A percentile compares a stretch with the other conserved stretches of the same genome.
These are phyloP conservation scores for Lipomyces sp. DNA, from an alignment of 805 yeast genomes.

Conservation along the genomic window DNA sequence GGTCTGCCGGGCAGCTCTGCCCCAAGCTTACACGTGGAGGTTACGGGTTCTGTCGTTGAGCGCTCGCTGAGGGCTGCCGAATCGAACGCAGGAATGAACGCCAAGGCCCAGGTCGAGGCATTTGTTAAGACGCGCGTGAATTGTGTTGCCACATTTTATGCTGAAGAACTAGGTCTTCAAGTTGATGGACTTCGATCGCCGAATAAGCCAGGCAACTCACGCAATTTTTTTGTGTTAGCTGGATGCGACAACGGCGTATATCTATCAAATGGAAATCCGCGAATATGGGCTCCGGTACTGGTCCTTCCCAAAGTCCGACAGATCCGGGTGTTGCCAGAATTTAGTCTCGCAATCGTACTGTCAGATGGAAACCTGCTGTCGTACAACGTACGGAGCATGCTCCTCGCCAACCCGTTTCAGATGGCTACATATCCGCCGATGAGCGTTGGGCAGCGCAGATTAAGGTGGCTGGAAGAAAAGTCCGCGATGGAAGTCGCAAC, in stretches of 20 bases:
- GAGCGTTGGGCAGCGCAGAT: neutral
- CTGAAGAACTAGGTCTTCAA: constrained; percentile 44
- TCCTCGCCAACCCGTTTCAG: constrained; percentile 31
- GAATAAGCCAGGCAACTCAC: constrained; percentile 10
- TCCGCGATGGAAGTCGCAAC: constrained; percentile 1
- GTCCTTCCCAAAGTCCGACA: constrained; percentile 53
- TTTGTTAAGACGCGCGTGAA: constrained; percentile 38
- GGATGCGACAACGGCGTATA: constrained; percentile 68
- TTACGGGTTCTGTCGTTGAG: constrained; percentile 39
- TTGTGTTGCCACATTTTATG: constrained; percentile 48
- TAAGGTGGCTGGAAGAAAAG: constrained; percentile 6
- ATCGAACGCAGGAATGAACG: constrained; percentile 8
- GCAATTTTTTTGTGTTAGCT: constrained; percentile 40
- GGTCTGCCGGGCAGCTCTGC: constrained; percentile 55
- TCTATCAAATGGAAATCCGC: constrained; percentile 41
- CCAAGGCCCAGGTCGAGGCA: constrained; percentile 29
- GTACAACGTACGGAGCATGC: constrained; percentile 59
- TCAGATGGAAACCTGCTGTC: constrained; percentile 59
- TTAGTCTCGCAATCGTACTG: constrained; percentile 55
- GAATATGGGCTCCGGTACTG: constrained; percentile 57
- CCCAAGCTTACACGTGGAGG: constrained; percentile 40
- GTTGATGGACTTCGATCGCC: constrained; percentile 28
- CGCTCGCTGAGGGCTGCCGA: constrained; percentile 35
- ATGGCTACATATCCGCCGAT: neutral
- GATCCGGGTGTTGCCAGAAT: constrained; percentile 56